A percentile compares a stretch with the other conserved stretches of the same genome.
Conservation (phyloP, 257 asterid species). For the Lavandula angustifolia region DNA sequence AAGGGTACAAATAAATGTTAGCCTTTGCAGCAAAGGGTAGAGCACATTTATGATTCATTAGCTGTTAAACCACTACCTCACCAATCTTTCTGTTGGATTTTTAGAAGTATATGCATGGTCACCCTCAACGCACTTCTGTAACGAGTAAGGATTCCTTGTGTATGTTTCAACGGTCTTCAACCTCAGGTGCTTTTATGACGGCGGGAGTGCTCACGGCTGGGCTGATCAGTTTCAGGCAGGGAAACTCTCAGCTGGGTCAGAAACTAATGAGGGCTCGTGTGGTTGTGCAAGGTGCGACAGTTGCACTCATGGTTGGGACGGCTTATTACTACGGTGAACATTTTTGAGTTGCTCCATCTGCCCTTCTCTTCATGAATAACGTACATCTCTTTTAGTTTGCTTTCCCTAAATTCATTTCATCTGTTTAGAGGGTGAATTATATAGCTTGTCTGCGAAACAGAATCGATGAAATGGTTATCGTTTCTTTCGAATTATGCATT, state of each 20-base stretch:
- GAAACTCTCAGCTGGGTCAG: constrained; percentile 85
- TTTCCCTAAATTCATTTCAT: background rate
- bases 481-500: too few relatives aligned
- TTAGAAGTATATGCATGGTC: too few relatives aligned
- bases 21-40: too few relatives aligned
- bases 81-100: too few relatives aligned
- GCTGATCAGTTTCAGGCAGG: constrained; percentile 77
- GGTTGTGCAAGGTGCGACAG: constrained; percentile 97
- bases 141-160: constrained; percentile 5
- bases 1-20: background rate
- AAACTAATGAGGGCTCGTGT: constrained; percentile 98
- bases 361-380: constrained; percentile 7
- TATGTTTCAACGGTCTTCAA: background rate
- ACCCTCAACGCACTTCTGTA: background rate
- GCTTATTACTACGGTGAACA: constrained; percentile 86
- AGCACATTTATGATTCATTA: too few relatives aligned
- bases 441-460: too few relatives aligned
- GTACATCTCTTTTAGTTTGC: background rate
- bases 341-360: constrained; percentile 23
- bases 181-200: constrained; percentile 84
- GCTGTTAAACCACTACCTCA: too few relatives aligned
- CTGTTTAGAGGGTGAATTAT: background rate
- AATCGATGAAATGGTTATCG: too few relatives aligned
- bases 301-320: constrained; percentile 92
- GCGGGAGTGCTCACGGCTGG: constrained; percentile 97